These are phyloP conservation scores for Endogone sp. DNA, from an alignment of 192 early-diverging fungal species.

Conservation along the genomic window DNA sequence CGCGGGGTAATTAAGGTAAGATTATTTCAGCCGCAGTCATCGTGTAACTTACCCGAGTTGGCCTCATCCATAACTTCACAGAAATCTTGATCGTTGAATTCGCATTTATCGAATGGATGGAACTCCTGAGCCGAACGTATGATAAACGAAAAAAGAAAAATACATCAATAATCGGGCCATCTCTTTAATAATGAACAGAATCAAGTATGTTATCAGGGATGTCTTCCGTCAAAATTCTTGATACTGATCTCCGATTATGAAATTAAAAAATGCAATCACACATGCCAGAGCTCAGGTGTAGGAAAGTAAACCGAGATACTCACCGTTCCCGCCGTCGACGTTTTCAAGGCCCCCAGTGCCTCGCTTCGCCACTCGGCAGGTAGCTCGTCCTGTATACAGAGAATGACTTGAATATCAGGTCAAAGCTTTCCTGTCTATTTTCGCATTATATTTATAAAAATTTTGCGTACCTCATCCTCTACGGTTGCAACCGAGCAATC, in stretches of 20 bases:
- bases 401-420: constrained; percentile 34
- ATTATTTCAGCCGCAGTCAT: background rate
- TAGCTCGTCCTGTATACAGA: constrained; percentile 25
- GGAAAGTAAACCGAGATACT: constrained; percentile 7
- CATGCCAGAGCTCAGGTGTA: too few species aligned
- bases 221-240: too few species aligned
- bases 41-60: constrained; percentile 20
- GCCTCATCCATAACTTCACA: constrained; percentile 83
- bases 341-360: constrained; percentile 69
- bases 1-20: constrained; percentile 7
- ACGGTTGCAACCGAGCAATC: constrained; percentile 70
- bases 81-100: constrained; percentile 79
- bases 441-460: too few species aligned
- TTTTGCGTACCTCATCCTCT: constrained; percentile 24
- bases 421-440: too few species aligned
- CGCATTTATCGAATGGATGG: constrained; percentile 48
- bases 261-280: too few species aligned
- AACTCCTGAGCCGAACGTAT: constrained; percentile 36
- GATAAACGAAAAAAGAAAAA: background rate
- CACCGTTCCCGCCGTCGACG: constrained; percentile 53
- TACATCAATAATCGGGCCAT: background rate
- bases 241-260: too few species aligned
- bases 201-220: too few species aligned
- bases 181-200: too few species aligned
- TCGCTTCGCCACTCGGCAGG: constrained; percentile 49